These are phyloP conservation scores for Asterella californica DNA, from an alignment of 225 moss, liverwort and hornwort genomes.

Conservation along the genomic window DNA sequence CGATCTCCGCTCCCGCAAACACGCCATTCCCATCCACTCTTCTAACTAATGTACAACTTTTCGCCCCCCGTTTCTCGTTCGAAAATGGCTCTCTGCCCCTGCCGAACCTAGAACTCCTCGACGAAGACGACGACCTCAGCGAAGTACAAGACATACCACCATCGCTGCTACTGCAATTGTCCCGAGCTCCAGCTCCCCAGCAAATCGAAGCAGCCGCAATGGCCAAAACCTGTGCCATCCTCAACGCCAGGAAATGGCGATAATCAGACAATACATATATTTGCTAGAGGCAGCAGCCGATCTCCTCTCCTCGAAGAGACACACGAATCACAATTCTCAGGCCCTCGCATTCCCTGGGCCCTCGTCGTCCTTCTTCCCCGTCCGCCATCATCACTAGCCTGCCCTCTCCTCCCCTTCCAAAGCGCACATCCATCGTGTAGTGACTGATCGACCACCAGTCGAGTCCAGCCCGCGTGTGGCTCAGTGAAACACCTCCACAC, in stretches of 20 bases:
- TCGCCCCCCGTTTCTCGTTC: not conserved
- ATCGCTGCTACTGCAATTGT: slow-evolving; percentile 1
- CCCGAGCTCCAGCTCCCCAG: not conserved
- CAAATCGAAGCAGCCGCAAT: not conserved
- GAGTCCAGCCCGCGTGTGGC: not conserved
- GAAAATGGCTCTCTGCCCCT: not conserved
- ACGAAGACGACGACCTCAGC: not conserved
- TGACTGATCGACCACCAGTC: not conserved
- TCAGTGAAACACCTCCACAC: slow-evolving; percentile 14
- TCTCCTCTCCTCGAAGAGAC: not conserved
- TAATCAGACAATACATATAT: not conserved
- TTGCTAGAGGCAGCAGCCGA: too few relatives aligned
- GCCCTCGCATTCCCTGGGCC: not conserved
- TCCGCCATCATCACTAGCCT: not conserved
- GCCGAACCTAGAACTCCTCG: not conserved
- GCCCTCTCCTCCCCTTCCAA: not conserved
- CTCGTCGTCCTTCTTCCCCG: not conserved
- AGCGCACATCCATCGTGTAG: not conserved
- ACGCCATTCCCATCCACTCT: not conserved
- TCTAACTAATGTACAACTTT: not conserved
- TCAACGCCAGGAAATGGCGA: not conserved
- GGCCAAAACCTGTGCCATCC: not conserved
- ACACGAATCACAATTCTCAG: not conserved
- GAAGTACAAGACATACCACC: not conserved
- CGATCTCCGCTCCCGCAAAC: not conserved